A percentile compares a stretch with the other conserved stretches of the same genome.
These are phyloP conservation scores for Brassica cretica DNA, from an alignment of 345 rosid genomes.

Conservation along the genomic window DNA sequence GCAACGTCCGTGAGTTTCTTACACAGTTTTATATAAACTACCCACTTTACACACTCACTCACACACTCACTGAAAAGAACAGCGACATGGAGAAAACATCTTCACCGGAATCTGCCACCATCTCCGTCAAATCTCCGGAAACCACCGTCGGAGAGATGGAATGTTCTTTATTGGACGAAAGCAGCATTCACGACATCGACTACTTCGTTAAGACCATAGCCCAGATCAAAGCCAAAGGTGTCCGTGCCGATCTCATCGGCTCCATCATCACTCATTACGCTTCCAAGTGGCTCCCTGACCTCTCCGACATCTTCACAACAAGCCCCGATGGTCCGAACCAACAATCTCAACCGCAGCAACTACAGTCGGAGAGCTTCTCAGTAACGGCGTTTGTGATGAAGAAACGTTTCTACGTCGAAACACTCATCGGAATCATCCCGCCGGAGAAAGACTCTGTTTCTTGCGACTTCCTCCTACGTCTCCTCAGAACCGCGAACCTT, in stretches of 20 bases:
- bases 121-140: conserved; percentile 43
- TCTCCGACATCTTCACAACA: conserved; percentile 40
- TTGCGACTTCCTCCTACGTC: conserved; percentile 80
- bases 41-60: not conserved
- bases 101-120: conserved; percentile 41
- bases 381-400: conserved; percentile 70
- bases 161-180: conserved; percentile 61
- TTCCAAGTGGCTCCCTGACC: conserved; percentile 86
- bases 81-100: conserved; percentile 49
- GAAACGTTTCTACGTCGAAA: conserved; percentile 73
- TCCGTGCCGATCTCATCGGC: conserved; percentile 76
- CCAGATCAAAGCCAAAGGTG: conserved; percentile 76
- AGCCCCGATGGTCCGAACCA: conserved; percentile 26
- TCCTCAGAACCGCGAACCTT: conserved; percentile 78
- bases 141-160: conserved; percentile 35
- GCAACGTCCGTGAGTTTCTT: not conserved
- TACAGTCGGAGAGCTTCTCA: conserved; percentile 50
- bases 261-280: conserved; percentile 80
- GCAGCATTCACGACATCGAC: conserved; percentile 76
- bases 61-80: not conserved
- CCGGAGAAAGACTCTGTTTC: conserved; percentile 81
- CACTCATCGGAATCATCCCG: conserved; percentile 74
- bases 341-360: conserved; percentile 21
- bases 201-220: conserved; percentile 73
- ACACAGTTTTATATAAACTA: conserved; percentile 22